Evolutionary conservation across 768 basidiomycete species (phyloP).

Genomic region (Rubroboletus pulcherrimus): DNA sequence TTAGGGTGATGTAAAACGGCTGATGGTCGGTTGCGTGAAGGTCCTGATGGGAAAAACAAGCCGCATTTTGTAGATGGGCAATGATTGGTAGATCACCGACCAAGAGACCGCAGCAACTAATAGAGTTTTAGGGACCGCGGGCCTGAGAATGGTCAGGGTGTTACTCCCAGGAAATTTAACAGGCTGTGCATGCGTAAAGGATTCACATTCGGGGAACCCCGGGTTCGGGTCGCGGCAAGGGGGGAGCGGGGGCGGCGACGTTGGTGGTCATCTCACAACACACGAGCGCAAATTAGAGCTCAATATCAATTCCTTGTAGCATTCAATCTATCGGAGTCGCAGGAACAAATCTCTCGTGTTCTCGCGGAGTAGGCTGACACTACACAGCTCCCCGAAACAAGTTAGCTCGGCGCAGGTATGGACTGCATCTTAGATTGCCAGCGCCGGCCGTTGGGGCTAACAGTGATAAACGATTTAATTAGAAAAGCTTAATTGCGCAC

Average conservation of each 20-base stretch:
- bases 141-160: slow-evolving; percentile 1
- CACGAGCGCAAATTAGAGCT: slow-evolving; percentile 3
- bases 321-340: not conserved
- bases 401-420: not conserved
- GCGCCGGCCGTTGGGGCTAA: not conserved
- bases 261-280: not conserved
- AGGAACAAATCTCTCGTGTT: not conserved
- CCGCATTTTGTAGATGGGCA: slow-evolving; percentile 3
- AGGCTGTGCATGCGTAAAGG: no score
- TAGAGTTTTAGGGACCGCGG: slow-evolving; percentile 32
- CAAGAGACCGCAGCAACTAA: slow-evolving; percentile 19
- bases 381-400: not conserved
- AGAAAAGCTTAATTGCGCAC: not conserved
- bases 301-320: not conserved
- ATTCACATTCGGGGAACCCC: no score
- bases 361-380: not conserved
- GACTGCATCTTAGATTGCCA: not conserved
- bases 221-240: no score
- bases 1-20: slow-evolving; percentile 33
- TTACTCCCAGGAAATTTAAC: not conserved
- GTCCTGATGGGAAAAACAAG: slow-evolving; percentile 25
- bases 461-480: not conserved
- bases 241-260: not conserved
- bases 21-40: slow-evolving; percentile 29
- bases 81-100: slow-evolving; percentile 24